These are phyloP conservation scores for Prunus mume DNA, from an alignment of 306 rosid species.

Conservation along the genomic window DNA sequence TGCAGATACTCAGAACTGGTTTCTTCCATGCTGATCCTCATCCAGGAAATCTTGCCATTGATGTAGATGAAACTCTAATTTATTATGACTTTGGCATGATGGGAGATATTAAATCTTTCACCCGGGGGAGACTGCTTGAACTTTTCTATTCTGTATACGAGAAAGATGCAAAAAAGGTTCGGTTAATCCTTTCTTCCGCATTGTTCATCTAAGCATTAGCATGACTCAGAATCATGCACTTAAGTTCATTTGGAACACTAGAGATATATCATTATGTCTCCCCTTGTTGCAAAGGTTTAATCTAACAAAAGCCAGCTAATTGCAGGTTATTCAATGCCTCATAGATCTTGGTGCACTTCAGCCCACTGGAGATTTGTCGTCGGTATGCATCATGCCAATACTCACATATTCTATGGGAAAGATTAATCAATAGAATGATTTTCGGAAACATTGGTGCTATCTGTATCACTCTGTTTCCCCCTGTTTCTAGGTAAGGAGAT, in stretches of 20 bases:
- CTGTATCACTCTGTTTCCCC: background rate
- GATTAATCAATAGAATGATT: background rate
- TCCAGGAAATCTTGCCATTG: slow-evolving; percentile 92
- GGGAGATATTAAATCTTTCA: slow-evolving; percentile 92
- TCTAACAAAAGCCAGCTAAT: slow-evolving; percentile 24
- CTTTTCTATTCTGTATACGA: slow-evolving; percentile 85
- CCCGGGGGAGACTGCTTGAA: slow-evolving; percentile 83
- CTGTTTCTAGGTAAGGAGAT: slow-evolving; percentile 65
- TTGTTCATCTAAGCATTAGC: background rate
- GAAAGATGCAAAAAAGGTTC: slow-evolving; percentile 88
- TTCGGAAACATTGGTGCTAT: background rate
- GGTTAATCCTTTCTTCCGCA: background rate
- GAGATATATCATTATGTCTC: background rate
- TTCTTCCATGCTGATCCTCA: slow-evolving; percentile 99
- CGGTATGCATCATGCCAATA: slow-evolving; percentile 35
- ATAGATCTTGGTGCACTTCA: slow-evolving; percentile 80
- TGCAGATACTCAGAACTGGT: slow-evolving; percentile 85
- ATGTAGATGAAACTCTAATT: slow-evolving; percentile 73
- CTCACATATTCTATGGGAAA: background rate
- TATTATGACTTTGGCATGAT: slow-evolving; percentile 98
- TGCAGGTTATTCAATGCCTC: slow-evolving; percentile 73
- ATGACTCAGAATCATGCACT: slow-evolving; percentile 10
- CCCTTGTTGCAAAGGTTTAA: background rate
- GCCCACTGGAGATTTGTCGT: slow-evolving; percentile 73
- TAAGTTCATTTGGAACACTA: background rate